Evolutionary conservation across 2,329 filamentous ascomycete species (phyloP), one percentile per base, ranked within the genome.

Genomic region (Fusarium torreyae): DNA sequence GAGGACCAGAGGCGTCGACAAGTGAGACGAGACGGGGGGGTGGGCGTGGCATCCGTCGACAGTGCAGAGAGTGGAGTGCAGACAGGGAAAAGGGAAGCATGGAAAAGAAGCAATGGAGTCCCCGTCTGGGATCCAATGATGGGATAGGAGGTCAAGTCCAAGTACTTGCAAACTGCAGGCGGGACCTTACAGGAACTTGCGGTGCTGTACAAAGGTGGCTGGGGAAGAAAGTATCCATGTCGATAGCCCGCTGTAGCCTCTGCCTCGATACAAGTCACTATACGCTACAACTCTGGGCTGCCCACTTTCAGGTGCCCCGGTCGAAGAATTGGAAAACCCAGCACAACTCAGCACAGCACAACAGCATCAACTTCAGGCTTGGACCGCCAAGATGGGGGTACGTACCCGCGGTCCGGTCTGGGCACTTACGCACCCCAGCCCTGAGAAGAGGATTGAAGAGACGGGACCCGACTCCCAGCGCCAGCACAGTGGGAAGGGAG

Each of bases 101-200:
- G 67, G 49, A 70, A 70, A 70, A 70, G 67, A 70, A 70, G 67
- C 67, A 70, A 70, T 69, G 67, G 67, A 64, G 67, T 57, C 61
- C 40, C 62, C 40, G 38, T 55, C 67, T 50, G 49, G 62, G 66
- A 45, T 18, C 42, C 38, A 18, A 39, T 39, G 40, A 63, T 52
- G 46, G 57, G 63, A 68, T 43, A 62, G 56, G 52, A 63, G 46
- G 42, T 48, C 34, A 33, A 53, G 67, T 70, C 26, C 15, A 48
- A 39, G 46, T 68, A 70, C 67, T 54, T 68, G 26, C 18, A 20
- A 44, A 26, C 17, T 20, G 14, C 26, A 15, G 38, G 26, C 54
- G 63, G 63, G 46, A 70, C 67, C 57, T 68, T 68, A 43, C 54
- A 56, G 49, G 10, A 51, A 70, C 67, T 33, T 68, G 7, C 20